phyloP scores from a whole-genome alignment of 768 basidiomycete species.

The Auriculariales sp. region DNA sequence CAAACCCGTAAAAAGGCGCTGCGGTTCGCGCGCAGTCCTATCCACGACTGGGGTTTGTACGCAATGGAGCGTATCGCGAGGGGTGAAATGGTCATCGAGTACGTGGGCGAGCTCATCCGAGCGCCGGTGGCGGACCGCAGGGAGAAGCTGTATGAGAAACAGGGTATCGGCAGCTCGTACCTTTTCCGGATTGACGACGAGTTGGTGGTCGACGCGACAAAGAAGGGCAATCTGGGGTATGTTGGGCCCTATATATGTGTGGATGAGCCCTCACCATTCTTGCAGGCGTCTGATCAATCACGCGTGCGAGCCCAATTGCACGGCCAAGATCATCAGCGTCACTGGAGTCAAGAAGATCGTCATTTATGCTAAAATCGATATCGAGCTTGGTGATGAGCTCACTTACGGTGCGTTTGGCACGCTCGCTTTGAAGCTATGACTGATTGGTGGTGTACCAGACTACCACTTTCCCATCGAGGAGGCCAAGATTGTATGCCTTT shows the following conservation, averaged over 20 bases:
- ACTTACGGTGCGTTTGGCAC: constrained; percentile 66
- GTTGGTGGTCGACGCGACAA: constrained; percentile 94
- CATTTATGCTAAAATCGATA: constrained; percentile 94
- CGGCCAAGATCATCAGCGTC: constrained; percentile 34
- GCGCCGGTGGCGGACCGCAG: constrained; percentile 92
- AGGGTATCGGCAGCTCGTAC: constrained; percentile 96
- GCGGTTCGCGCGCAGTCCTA: constrained; percentile 85
- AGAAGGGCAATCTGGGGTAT: constrained; percentile 96
- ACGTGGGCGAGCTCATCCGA: constrained; percentile 93
- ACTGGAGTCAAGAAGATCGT: constrained; percentile 93
- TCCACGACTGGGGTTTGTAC: constrained; percentile 97
- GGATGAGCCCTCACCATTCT: constrained; percentile 4
- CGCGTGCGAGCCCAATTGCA: constrained; percentile 75
- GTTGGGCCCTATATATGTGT: constrained; percentile 19
- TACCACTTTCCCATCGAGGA: constrained; percentile 99
- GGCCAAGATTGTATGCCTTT: constrained; percentile 90
- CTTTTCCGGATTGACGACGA: constrained; percentile 97
- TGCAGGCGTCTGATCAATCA: constrained; percentile 92
- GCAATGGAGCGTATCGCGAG: constrained; percentile 90
- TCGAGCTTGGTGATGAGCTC: constrained; percentile 94
- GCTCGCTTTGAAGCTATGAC: neutral
- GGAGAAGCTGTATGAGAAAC: constrained; percentile 92
- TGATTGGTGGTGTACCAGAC: constrained; percentile 35
- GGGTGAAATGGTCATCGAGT: constrained; percentile 99
- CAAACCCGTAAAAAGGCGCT: constrained; percentile 97